phyloP scores from a whole-genome alignment of 2,329 filamentous ascomycete genomes.

The Akanthomyces uredinophilus region DNA sequence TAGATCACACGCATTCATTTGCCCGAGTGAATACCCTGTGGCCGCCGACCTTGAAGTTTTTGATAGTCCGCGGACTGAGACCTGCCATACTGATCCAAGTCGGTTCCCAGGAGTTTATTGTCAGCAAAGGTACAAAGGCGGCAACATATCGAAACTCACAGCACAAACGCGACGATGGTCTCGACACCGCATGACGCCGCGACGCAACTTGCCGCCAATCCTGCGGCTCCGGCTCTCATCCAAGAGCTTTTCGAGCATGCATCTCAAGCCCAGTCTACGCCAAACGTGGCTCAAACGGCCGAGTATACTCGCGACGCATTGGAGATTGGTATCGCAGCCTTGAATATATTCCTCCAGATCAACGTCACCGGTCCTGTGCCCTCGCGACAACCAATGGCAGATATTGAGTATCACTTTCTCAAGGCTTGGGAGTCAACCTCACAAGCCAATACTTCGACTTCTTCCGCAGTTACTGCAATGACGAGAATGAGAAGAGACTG shows the following conservation, averaged over 20 bases:
- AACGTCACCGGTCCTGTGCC: slow-evolving; percentile 85
- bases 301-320: slow-evolving; percentile 18
- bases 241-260: slow-evolving; percentile 6
- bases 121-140: background rate
- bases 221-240: slow-evolving; percentile 1
- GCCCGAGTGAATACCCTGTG: too few species aligned
- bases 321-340: slow-evolving; percentile 29
- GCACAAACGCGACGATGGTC: background rate
- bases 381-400: slow-evolving; percentile 19
- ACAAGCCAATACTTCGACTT: background rate
- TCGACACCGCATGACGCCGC: background rate
- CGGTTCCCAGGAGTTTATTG: background rate
- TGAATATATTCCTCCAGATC: slow-evolving; percentile 58
- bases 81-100: background rate
- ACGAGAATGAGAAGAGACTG: slow-evolving; percentile 50
- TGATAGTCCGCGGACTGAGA: background rate
- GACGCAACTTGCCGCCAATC: slow-evolving; percentile 3
- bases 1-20: background rate
- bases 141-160: background rate
- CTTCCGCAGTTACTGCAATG: slow-evolving; percentile 21
- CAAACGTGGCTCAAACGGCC: background rate
- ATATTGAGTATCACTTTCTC: slow-evolving; percentile 35
- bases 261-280: background rate
- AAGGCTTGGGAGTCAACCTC: slow-evolving; percentile 29
- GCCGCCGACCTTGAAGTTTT: background rate